phyloP scores from a whole-genome alignment of 257 asterid genomes.

The Verbena officinalis region DNA sequence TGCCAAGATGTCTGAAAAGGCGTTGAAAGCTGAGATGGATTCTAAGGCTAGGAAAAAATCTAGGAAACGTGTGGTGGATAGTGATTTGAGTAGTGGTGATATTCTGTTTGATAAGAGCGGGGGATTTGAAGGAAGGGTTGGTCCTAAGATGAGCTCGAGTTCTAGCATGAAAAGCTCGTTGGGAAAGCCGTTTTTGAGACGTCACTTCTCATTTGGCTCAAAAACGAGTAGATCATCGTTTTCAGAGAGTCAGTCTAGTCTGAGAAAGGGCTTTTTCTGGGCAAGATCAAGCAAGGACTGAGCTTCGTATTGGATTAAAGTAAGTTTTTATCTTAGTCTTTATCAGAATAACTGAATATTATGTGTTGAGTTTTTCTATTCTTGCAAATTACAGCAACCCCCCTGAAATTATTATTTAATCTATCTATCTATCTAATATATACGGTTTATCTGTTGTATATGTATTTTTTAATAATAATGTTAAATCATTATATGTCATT shows the following conservation, averaged over 20 bases:
- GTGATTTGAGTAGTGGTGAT: slow-evolving; percentile 55
- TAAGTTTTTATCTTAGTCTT: slow-evolving; percentile 23
- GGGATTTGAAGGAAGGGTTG: slow-evolving; percentile 49
- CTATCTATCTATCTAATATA: no score
- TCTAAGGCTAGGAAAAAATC: slow-evolving; percentile 60
- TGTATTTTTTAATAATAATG: no score
- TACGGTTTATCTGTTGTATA: no score
- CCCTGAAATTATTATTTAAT: no score
- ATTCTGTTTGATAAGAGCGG: slow-evolving; percentile 52
- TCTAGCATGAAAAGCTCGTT: slow-evolving; percentile 65
- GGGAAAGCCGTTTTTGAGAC: slow-evolving; percentile 70
- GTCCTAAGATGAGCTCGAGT: slow-evolving; percentile 66
- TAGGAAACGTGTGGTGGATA: slow-evolving; percentile 64
- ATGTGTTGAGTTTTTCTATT: no score
- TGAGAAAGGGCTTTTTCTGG: slow-evolving; percentile 70
- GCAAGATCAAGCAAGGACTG: slow-evolving; percentile 63
- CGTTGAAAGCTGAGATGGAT: slow-evolving; percentile 77
- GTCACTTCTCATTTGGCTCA: slow-evolving; percentile 83
- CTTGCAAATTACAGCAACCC: no score
- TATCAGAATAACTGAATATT: not conserved
- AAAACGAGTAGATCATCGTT: slow-evolving; percentile 52
- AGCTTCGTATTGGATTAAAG: slow-evolving; percentile 37
- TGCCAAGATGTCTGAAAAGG: slow-evolving; percentile 81
- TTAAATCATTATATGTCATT: no score
- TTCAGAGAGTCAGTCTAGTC: slow-evolving; percentile 51